Evolutionary conservation across 257 asterid genomes (phyloP), one percentile per base, ranked within the genome.

Genomic region (Apocynum venetum): DNA sequence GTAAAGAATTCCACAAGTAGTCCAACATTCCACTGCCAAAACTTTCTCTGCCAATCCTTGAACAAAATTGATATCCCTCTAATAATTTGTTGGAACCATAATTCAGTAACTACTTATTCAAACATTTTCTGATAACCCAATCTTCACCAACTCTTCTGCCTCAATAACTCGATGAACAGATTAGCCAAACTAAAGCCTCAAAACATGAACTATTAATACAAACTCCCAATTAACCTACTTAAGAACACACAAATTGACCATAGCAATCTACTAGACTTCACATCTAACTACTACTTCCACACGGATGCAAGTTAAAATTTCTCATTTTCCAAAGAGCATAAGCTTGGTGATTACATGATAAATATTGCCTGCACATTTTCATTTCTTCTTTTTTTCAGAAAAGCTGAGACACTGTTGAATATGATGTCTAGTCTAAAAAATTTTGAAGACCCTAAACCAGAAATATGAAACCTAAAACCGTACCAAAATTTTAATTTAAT

Each of bases 401-500:
- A 12, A 20, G 56, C 49, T 43, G 53, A 57, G 4, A 43, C 56
- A 13, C 51, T 0, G 0, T 15, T 8, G 35, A 68, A 43, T 43
- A 67, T 19, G 25, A 17, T 43, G 1, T 19, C 36, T 8, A 10
- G 69, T 67, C 6, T 6, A 19, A 5, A 43, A 35, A 20, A 43
- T 43, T 43, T 68, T 36, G 52, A 67, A 67, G 72, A 17, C 36
- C 44, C 15, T 44, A 43, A 12, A 57, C 11, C 25, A 56, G 56
- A 74, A 44, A 25, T 19, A 17, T 7, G 11, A 44, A 73, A 8
- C 60, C 72, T 61, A 47, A 60, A 75, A 47, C 78, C 78, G 72
- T 46, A 47, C 2, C 46, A 61, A 1, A 4, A 31, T 3, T 75
- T 25, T 36, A 60, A 10, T 17, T 55, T 38, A 75, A 3, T 44